Evolutionary conservation across 78 protist species (phyloP).

Genomic region (Isochrysis galbana): DNA sequence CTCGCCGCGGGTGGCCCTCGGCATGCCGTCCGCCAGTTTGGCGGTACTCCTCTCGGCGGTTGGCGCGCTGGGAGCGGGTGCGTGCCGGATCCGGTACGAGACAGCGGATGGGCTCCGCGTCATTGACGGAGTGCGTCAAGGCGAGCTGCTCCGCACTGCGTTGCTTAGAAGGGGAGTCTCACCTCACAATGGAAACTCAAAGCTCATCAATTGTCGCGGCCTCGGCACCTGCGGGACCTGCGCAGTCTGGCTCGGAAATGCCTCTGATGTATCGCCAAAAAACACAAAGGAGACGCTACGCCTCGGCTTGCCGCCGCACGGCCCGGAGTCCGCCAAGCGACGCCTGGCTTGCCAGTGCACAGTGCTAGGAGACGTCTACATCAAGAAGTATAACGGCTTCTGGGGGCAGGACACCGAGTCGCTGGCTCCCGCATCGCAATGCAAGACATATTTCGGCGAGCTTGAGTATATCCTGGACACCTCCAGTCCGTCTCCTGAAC

Average conservation of each 20-base stretch:
- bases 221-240: slow-evolving; percentile 42
- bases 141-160: slow-evolving; percentile 8
- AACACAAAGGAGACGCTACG: not conserved
- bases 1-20: no score
- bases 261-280: not conserved
- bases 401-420: not conserved
- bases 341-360: slow-evolving; percentile 27
- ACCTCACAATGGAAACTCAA: slow-evolving; percentile 5
- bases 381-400: not conserved
- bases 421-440: not conserved
- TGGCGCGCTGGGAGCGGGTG: no score
- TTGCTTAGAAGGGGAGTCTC: not conserved
- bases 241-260: not conserved
- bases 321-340: not conserved
- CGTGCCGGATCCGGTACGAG: not conserved
- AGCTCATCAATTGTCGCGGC: slow-evolving; percentile 37
- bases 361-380: not conserved
- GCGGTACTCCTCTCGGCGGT: no score
- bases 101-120: not conserved
- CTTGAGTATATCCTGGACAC: not conserved
- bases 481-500: not conserved
- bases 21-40: no score
- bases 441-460: not conserved
- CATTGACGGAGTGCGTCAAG: not conserved
- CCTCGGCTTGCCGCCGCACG: not conserved